Conservation (phyloP, 177 flowering plant species). For the Vitis hybrid region DNA sequence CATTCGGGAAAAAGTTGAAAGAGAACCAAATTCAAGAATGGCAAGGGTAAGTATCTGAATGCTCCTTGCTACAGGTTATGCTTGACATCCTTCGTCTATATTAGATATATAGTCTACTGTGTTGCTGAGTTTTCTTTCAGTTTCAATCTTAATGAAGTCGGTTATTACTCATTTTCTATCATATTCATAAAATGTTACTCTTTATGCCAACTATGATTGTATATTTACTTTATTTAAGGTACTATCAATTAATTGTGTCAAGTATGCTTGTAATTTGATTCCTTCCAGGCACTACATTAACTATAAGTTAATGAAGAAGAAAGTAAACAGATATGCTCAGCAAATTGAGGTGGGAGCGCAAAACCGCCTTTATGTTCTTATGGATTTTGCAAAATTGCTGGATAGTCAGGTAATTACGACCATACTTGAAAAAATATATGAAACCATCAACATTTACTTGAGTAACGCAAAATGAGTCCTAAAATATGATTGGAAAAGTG, state of each 20-base stretch:
- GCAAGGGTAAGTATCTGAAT: constrained; percentile 42
- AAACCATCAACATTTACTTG: background rate
- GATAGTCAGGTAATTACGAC: constrained; percentile 59
- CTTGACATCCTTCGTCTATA: background rate
- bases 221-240: background rate
- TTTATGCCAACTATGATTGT: background rate
- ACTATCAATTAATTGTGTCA: background rate
- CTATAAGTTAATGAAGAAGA: constrained; percentile 87
- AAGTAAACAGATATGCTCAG: constrained; percentile 65
- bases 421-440: background rate
- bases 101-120: too few species aligned
- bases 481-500: background rate
- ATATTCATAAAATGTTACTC: too few species aligned
- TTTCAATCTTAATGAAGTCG: too few species aligned
- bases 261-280: constrained; percentile 6
- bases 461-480: background rate
- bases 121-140: too few species aligned
- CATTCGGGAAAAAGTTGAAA: constrained; percentile 70
- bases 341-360: constrained; percentile 50
- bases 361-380: constrained; percentile 56
- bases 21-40: constrained; percentile 66
- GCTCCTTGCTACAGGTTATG: background rate
- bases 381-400: constrained; percentile 78
- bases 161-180: too few species aligned
- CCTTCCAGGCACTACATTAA: constrained; percentile 68